Base-by-base conservation (phyloP, 495 filamentous ascomycete species). In the Xylaria intraflava region DNA sequence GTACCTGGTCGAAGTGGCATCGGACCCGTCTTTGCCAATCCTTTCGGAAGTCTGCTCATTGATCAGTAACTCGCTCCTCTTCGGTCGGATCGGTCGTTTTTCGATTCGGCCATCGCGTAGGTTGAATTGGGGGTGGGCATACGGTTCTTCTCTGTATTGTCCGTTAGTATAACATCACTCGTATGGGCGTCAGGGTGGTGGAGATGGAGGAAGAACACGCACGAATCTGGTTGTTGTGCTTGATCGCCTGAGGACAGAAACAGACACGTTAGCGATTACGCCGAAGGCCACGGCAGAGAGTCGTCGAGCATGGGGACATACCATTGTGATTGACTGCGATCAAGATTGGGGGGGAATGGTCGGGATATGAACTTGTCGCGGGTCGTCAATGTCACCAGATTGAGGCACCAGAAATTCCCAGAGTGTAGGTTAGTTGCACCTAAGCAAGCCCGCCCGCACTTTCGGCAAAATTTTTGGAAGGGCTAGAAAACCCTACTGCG, bases 11-110 rank as follows among this genome's bases (percentile, higher is more conserved):
- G 81, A 98, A 98, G 82, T 97, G 94, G 72, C 83, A 83, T 77
- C 90, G 88, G 65, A 98, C 93, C 78, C 93, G 90, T 75, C 88
- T 87, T 77, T 96, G 90, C 93, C 93, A 98, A 80, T 98, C 89
- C 90, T 98, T 98, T 82, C 90, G 93, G 90, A 98, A 98, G 76
- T 98, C 89, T 92, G 66, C 59, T 53, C 50, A 56, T 45, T 45
- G 22, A 45, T 55, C 38, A 55, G 45, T 40, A 6, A 46, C 12
- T 43, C 22, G 17, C 56, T 57, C 50, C 44, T 43, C 48, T 65
- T 68, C 57, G 63, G 57, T 59, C 57, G 54, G 20, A 31, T 12
- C 26, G 8, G 30, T n/a, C 29, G 8, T 52, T 27, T 10, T n/a
- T 52, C 35, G 39, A 59, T 54, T 57, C 62, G 48, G 56, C 49